Evolutionary conservation across 2,329 filamentous ascomycete genomes (phyloP).

Genomic region (Tolypocladium ovalisporum): DNA sequence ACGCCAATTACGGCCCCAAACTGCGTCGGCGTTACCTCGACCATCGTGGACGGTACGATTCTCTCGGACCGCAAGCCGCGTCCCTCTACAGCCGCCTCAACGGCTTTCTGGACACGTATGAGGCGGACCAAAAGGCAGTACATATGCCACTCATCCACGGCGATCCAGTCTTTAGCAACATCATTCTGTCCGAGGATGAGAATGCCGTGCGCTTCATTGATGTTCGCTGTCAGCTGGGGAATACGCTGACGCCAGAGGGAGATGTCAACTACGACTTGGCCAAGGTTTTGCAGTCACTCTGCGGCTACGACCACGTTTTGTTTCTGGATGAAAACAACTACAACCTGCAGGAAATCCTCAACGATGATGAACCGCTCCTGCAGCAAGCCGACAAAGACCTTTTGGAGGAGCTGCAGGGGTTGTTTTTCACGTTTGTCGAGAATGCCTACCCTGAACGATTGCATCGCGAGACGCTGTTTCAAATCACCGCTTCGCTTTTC

Average conservation of each 20-base stretch:
- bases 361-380: conserved; percentile 9
- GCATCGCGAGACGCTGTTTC: conserved; percentile 17
- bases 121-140: conserved; percentile 15
- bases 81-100: conserved; percentile 13
- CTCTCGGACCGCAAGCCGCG: conserved; percentile 11
- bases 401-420: conserved; percentile 9
- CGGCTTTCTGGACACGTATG: conserved; percentile 17
- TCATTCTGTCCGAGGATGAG: conserved; percentile 15
- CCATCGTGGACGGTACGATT: conserved; percentile 11
- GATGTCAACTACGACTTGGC: conserved; percentile 19
- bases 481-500: conserved; percentile 17
- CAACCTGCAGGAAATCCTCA: conserved; percentile 2
- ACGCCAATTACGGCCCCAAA: conserved; percentile 9
- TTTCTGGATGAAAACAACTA: conserved; percentile 12
- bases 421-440: conserved; percentile 16
- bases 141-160: conserved; percentile 16
- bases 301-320: conserved; percentile 18
- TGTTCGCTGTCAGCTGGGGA: conserved; percentile 16
- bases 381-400: conserved; percentile 13
- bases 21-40: conserved; percentile 12
- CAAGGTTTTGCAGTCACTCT: conserved; percentile 18
- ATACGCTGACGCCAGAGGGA: conserved; percentile 14
- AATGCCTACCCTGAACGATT: conserved; percentile 13
- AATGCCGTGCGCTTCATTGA: conserved; percentile 17
- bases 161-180: conserved; percentile 19